Evolutionary conservation across 371 early-diverging fungal genomes (phyloP).

Genomic region (Zychaea mexicana): DNA sequence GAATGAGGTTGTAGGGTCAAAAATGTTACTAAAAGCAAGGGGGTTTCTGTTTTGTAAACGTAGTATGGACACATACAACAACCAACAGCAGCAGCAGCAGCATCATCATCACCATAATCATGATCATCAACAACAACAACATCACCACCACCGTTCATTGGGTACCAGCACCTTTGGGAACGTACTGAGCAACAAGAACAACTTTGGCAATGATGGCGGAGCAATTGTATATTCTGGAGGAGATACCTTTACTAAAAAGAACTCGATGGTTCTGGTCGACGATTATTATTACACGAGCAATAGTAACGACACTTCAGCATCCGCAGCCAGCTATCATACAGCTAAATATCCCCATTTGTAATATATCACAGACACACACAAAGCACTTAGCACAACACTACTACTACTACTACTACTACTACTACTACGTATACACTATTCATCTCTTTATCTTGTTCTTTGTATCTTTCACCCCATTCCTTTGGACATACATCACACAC

Average conservation of each 20-base stretch:
- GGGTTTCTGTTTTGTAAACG: not conserved
- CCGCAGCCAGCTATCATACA: too few relatives aligned
- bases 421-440: not conserved
- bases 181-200: not conserved
- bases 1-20: too few relatives aligned
- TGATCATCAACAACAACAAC: not conserved
- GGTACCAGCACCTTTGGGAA: too few relatives aligned
- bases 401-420: not conserved
- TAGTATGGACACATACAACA: not conserved
- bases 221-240: not conserved
- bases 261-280: slow-evolving; percentile 1
- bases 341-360: not conserved
- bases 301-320: not conserved
- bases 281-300: slow-evolving; percentile 8
- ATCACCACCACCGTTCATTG: not conserved
- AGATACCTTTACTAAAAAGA: not conserved
- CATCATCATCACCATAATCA: not conserved
- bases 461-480: too few relatives aligned
- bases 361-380: not conserved
- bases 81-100: not conserved
- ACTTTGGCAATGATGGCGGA: not conserved
- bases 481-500: too few relatives aligned
- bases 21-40: too few relatives aligned
- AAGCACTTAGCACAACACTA: not conserved
- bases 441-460: too few relatives aligned